phyloP scores from a whole-genome alignment of 805 yeast genomes.

The Saccharomycopsis synnaedendra region DNA sequence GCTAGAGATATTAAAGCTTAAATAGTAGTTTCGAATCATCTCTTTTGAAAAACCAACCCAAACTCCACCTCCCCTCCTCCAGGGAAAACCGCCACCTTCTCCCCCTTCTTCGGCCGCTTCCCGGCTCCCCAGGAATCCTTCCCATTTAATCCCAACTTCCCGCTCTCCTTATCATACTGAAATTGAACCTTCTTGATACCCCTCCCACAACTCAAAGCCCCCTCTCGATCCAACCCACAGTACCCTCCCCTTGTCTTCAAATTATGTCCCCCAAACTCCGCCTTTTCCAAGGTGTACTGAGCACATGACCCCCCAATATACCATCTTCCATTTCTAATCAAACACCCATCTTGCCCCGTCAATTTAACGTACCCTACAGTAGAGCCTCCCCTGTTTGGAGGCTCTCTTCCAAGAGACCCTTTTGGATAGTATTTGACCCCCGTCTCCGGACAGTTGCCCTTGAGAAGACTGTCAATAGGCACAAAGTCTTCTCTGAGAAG shows the following conservation, averaged over 20 bases:
- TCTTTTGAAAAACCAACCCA: conserved; percentile 19
- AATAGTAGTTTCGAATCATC: conserved; percentile 11
- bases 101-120: conserved; percentile 29
- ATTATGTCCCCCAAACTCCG: conserved; percentile 64
- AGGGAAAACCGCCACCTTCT: conserved; percentile 38
- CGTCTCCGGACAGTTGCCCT: conserved; percentile 13
- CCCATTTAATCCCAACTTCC: conserved; percentile 51
- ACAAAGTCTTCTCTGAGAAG: conserved; percentile 51
- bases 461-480: conserved; percentile 36
- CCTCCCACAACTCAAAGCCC: conserved; percentile 25
- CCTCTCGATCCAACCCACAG: conserved; percentile 39
- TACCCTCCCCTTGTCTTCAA: conserved; percentile 61
- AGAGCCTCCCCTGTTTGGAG: conserved; percentile 23
- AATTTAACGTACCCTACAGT: conserved; percentile 38
- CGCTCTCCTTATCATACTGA: conserved; percentile 34
- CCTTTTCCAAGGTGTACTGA: conserved; percentile 44
- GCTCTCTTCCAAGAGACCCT: conserved; percentile 22
- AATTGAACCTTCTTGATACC: conserved; percentile 41
- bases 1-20: too few species aligned
- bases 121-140: conserved; percentile 47
- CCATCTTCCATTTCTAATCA: conserved; percentile 83
- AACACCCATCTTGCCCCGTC: conserved; percentile 52
- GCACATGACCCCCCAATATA: conserved; percentile 78
- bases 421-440: conserved; percentile 68
- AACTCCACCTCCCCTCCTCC: conserved; percentile 29